Evolutionary conservation across 768 basidiomycete species (phyloP).

Genomic region (Termitomyces sp.): DNA sequence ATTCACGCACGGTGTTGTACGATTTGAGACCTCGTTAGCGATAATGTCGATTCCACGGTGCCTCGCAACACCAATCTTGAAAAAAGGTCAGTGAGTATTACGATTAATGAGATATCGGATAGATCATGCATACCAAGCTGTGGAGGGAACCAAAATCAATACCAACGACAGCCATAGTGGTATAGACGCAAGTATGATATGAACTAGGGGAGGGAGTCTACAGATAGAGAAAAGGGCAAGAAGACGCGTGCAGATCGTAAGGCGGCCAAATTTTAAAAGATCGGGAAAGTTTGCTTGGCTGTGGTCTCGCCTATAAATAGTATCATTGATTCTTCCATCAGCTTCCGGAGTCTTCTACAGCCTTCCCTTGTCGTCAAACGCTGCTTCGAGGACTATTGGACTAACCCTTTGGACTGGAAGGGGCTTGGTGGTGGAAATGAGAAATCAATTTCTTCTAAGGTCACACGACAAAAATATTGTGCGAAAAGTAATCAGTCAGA

Average conservation of each 20-base stretch:
- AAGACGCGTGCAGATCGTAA: slow-evolving; percentile 8
- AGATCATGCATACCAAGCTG: slow-evolving; percentile 62
- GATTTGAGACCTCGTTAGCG: slow-evolving; percentile 96
- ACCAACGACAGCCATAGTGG: slow-evolving; percentile 86
- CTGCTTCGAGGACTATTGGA: neutral
- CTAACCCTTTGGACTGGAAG: neutral
- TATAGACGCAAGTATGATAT: slow-evolving; percentile 18
- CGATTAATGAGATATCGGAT: slow-evolving; percentile 4
- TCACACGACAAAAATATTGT: neutral
- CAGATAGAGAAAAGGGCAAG: slow-evolving; percentile 4
- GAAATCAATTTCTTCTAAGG: neutral
- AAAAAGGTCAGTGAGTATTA: slow-evolving; percentile 16
- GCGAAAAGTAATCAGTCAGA: neutral
- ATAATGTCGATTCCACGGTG: slow-evolving; percentile 98
- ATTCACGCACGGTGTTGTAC: slow-evolving; percentile 82
- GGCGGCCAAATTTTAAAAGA: slow-evolving; percentile 18
- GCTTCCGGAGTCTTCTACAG: slow-evolving; percentile 23
- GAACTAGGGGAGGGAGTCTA: slow-evolving; percentile 7
- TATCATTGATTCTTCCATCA: slow-evolving; percentile 17
- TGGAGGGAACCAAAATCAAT: slow-evolving; percentile 90
- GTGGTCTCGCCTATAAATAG: slow-evolving; percentile 18
- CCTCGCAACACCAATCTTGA: slow-evolving; percentile 92
- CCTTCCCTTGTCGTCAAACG: slow-evolving; percentile 1
- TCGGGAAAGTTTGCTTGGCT: slow-evolving; percentile 19
- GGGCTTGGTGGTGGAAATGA: neutral